phyloP scores from a whole-genome alignment of 1,284 basidiomycete species.

The Apiotrichum laibachii region DNA sequence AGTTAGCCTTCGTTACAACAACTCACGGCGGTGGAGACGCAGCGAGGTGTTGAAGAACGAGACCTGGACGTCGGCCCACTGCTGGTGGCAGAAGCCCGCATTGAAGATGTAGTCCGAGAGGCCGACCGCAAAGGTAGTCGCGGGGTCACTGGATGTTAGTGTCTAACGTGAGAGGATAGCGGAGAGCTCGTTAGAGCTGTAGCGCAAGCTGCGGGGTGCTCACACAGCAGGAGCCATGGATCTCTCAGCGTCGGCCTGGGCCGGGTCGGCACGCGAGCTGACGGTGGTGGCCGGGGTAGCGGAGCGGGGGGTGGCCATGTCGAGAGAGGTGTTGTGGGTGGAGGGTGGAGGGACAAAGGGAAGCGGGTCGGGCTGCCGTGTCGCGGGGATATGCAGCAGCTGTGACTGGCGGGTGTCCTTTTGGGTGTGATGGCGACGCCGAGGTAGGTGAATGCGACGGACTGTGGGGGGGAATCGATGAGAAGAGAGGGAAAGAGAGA shows the following conservation, averaged over 20 bases:
- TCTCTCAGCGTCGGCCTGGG: slow-evolving; percentile 26
- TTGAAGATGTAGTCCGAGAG: slow-evolving; percentile 34
- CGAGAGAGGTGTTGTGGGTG: neutral
- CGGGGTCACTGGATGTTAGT: neutral
- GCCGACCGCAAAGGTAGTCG: slow-evolving; percentile 11
- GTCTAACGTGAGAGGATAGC: too few relatives aligned
- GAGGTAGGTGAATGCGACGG: too few relatives aligned
- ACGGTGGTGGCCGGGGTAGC: slow-evolving; percentile 13
- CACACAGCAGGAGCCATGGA: slow-evolving; percentile 17
- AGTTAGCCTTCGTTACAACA: neutral
- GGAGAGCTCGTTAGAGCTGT: neutral
- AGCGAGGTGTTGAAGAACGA: slow-evolving; percentile 37
- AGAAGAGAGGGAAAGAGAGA: neutral
- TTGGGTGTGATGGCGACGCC: neutral
- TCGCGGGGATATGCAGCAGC: neutral
- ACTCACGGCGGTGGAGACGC: slow-evolving; percentile 47
- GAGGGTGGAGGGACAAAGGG: neutral
- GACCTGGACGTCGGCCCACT: slow-evolving; percentile 44
- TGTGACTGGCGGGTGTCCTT: too few relatives aligned
- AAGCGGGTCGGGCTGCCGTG: neutral
- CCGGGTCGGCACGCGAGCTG: neutral
- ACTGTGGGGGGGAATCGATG: too few relatives aligned
- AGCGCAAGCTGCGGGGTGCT: neutral
- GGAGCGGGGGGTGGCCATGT: slow-evolving; percentile 11
- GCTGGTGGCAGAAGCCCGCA: slow-evolving; percentile 38